Evolutionary conservation across 495 filamentous ascomycete species (phyloP).

Genomic region (Neurospora terricola): DNA sequence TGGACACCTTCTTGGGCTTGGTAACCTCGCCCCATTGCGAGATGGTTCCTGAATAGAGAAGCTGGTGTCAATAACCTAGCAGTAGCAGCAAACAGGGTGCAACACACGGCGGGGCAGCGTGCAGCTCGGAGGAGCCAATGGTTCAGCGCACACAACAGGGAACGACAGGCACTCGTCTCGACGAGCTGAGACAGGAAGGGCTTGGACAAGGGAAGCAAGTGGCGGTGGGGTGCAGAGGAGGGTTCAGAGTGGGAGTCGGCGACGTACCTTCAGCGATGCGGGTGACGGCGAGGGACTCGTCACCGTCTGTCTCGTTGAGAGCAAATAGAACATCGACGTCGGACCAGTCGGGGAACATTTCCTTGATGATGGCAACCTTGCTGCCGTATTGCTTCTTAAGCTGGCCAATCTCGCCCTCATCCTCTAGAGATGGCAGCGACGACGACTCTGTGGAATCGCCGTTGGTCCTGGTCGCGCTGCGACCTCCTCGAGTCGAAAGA

Average conservation of each 20-base stretch:
- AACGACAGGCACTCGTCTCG: background rate
- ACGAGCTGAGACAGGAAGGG: background rate
- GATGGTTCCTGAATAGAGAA: slow-evolving; percentile 55
- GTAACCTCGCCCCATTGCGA: slow-evolving; percentile 94
- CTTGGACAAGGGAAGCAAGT: background rate
- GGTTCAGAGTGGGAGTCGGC: slow-evolving; percentile 1
- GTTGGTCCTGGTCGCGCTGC: slow-evolving; percentile 39
- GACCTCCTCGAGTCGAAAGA: slow-evolving; percentile 62
- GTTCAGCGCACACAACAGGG: background rate
- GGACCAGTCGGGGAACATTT: slow-evolving; percentile 88
- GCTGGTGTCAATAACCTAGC: slow-evolving; percentile 16
- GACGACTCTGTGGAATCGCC: slow-evolving; percentile 51
- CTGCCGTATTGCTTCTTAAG: slow-evolving; percentile 78
- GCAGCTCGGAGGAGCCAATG: background rate
- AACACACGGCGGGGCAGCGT: background rate
- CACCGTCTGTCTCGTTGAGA: slow-evolving; percentile 83
- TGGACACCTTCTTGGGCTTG: slow-evolving; percentile 77
- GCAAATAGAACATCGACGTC: slow-evolving; percentile 86
- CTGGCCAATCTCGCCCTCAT: slow-evolving; percentile 82
- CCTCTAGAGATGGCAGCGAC: slow-evolving; percentile 46
- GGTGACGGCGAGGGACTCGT: slow-evolving; percentile 72
- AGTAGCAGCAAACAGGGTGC: slow-evolving; percentile 4
- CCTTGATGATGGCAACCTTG: slow-evolving; percentile 68
- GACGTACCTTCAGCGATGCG: slow-evolving; percentile 82
- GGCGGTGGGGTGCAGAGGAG: background rate